Evolutionary conservation across 2,329 filamentous ascomycete genomes (phyloP).

Genomic region (Aureobasidium leucospermi): DNA sequence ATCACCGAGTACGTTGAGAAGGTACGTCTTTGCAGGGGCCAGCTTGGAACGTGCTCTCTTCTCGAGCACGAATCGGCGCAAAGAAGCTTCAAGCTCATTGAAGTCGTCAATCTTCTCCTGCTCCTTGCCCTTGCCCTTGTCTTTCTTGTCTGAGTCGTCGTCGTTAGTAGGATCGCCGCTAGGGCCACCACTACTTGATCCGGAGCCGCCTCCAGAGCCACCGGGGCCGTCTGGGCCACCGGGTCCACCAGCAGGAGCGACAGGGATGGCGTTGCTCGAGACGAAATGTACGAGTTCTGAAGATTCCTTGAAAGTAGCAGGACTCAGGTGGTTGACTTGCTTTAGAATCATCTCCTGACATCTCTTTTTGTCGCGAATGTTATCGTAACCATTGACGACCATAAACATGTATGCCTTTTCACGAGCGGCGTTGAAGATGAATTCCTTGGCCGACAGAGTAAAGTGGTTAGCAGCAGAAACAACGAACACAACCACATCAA

Average conservation of each 20-base stretch:
- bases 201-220: slow-evolving; percentile 29
- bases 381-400: slow-evolving; percentile 95
- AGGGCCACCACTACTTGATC: slow-evolving; percentile 27
- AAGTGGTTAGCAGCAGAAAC: slow-evolving; percentile 98
- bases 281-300: slow-evolving; percentile 94
- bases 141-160: slow-evolving; percentile 41
- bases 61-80: slow-evolving; percentile 89
- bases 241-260: slow-evolving; percentile 51
- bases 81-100: slow-evolving; percentile 76
- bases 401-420: slow-evolving; percentile 99
- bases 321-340: slow-evolving; percentile 80
- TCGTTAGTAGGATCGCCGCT: slow-evolving; percentile 27
- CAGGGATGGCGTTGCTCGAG: slow-evolving; percentile 89
- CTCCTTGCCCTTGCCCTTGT: slow-evolving; percentile 70
- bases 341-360: slow-evolving; percentile 91
- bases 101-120: slow-evolving; percentile 84
- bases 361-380: slow-evolving; percentile 81
- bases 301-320: slow-evolving; percentile 85
- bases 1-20: slow-evolving; percentile 87
- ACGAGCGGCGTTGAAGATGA: slow-evolving; percentile 88
- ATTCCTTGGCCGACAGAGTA: slow-evolving; percentile 94
- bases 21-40: slow-evolving; percentile 89
- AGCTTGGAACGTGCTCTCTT: slow-evolving; percentile 93
- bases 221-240: slow-evolving; percentile 51
- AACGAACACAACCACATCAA: slow-evolving; percentile 97